Conservation (phyloP, 2,329 filamentous ascomycete genomes). For the Fusarium keratoplasticum region DNA sequence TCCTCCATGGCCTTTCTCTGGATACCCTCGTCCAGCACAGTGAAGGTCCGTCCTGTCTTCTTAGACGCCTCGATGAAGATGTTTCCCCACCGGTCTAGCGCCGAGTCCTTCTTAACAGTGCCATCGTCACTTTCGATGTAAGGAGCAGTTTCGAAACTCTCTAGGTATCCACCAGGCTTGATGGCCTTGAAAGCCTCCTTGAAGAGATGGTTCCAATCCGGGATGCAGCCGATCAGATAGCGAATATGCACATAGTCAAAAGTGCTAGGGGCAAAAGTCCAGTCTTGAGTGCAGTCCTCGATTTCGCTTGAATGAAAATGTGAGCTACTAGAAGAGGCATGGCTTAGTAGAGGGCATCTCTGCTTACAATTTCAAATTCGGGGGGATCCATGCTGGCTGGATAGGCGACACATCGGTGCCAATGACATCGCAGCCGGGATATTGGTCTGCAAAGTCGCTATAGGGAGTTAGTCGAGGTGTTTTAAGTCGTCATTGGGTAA, state of each 20-base stretch:
- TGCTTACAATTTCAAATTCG: slow-evolving; percentile 55
- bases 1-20: slow-evolving; percentile 39
- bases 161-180: slow-evolving; percentile 64
- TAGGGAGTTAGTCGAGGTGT: rapidly evolving
- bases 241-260: slow-evolving; percentile 73
- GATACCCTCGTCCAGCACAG: slow-evolving; percentile 34
- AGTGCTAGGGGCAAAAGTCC: slow-evolving; percentile 45
- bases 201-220: slow-evolving; percentile 66
- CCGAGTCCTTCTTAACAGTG: slow-evolving; percentile 43
- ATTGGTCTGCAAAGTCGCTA: slow-evolving; percentile 62
- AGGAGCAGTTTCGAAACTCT: slow-evolving; percentile 48
- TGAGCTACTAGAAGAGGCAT: neutral
- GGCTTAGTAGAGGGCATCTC: rapidly evolving
- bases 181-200: slow-evolving; percentile 62
- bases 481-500: rapidly evolving
- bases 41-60: slow-evolving; percentile 46
- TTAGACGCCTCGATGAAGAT: slow-evolving; percentile 46
- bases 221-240: slow-evolving; percentile 66
- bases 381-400: slow-evolving; percentile 63
- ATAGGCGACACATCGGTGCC: slow-evolving; percentile 69
- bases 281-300: slow-evolving; percentile 48
- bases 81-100: slow-evolving; percentile 45
- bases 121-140: slow-evolving; percentile 48
- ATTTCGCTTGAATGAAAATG: slow-evolving; percentile 29
- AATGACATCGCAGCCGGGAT: slow-evolving; percentile 57